Percentiles rank a stretch among this genome's conserved stretches.
phyloP scores from a whole-genome alignment of 306 rosid species.

The Mimosa bimucronata region DNA sequence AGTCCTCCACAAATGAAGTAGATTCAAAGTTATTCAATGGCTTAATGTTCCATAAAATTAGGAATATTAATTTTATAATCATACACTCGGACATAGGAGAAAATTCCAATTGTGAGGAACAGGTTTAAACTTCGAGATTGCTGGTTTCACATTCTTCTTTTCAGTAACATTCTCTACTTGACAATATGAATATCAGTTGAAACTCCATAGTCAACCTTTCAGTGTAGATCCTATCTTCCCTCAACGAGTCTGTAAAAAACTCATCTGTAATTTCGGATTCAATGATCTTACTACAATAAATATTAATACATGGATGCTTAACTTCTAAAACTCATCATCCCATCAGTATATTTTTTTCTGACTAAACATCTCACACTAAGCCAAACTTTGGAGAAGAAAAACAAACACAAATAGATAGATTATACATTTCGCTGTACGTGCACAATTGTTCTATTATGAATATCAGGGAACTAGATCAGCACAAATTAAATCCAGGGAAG shows the following conservation, averaged over 20 bases:
- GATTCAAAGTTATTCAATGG: too few species aligned
- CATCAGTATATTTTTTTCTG: not conserved
- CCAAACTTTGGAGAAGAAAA: not conserved
- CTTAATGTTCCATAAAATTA: not conserved
- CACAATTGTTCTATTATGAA: not conserved
- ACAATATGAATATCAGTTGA: not conserved
- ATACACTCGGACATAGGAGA: not conserved
- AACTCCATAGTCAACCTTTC: not conserved
- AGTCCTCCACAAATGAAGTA: not conserved
- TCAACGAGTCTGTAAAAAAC: not conserved
- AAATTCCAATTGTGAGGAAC: not conserved
- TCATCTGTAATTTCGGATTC: not conserved
- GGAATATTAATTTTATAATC: not conserved
- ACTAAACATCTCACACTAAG: not conserved
- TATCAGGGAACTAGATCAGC: not conserved
- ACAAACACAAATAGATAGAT: not conserved
- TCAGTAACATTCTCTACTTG: not conserved
- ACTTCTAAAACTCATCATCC: not conserved
- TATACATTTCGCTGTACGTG: not conserved
- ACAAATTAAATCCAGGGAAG: not conserved
- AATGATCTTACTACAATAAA: not conserved
- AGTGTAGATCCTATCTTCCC: not conserved
- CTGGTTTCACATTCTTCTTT: constrained; percentile 5
- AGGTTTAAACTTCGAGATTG: not conserved
- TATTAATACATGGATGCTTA: not conserved